A percentile compares a stretch with the other conserved stretches of the same genome.
Conservation (phyloP, 1,284 basidiomycete genomes). For the Malassezia brasiliensis region DNA sequence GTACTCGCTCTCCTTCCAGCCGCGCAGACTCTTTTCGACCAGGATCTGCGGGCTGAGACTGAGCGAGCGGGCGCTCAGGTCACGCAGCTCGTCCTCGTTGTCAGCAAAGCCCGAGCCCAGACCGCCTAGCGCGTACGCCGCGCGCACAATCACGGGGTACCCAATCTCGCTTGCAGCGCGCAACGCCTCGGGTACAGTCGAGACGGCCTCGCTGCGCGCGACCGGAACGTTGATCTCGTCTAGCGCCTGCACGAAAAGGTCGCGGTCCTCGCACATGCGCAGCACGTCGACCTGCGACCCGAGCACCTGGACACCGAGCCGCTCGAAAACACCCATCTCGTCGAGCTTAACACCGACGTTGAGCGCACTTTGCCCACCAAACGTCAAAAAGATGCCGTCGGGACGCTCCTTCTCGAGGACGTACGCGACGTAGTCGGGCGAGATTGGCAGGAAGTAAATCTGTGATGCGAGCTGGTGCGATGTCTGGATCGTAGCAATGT, state of each 20-base stretch:
- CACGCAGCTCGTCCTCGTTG: slow-evolving; percentile 85
- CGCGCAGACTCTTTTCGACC: slow-evolving; percentile 96
- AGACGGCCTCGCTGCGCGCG: slow-evolving; percentile 92
- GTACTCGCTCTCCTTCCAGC: slow-evolving; percentile 99
- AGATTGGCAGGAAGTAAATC: slow-evolving; percentile 96
- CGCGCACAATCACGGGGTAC: slow-evolving; percentile 95
- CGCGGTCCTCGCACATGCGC: slow-evolving; percentile 67
- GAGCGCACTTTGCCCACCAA: slow-evolving; percentile 93
- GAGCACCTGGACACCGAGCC: slow-evolving; percentile 84
- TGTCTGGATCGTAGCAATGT: slow-evolving; percentile 47
- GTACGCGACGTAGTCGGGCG: slow-evolving; percentile 94
- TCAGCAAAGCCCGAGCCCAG: slow-evolving; percentile 97
- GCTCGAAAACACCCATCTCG: slow-evolving; percentile 91
- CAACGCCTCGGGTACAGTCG: slow-evolving; percentile 84
- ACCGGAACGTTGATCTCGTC: slow-evolving; percentile 98
- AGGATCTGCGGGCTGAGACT: slow-evolving; percentile 88
- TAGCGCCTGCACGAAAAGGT: slow-evolving; percentile 91
- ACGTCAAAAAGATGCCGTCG: slow-evolving; percentile 92
- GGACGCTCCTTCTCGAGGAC: slow-evolving; percentile 96
- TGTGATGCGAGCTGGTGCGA: slow-evolving; percentile 91
- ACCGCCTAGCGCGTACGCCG: slow-evolving; percentile 95
- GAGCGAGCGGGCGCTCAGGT: slow-evolving; percentile 82
- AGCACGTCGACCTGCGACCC: slow-evolving; percentile 89
- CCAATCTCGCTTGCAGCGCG: slow-evolving; percentile 82
- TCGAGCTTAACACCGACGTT: slow-evolving; percentile 97